A percentile compares a stretch with the other conserved stretches of the same genome.
phyloP scores from a whole-genome alignment of 257 asterid species.

The Solanum clarkiae region DNA sequence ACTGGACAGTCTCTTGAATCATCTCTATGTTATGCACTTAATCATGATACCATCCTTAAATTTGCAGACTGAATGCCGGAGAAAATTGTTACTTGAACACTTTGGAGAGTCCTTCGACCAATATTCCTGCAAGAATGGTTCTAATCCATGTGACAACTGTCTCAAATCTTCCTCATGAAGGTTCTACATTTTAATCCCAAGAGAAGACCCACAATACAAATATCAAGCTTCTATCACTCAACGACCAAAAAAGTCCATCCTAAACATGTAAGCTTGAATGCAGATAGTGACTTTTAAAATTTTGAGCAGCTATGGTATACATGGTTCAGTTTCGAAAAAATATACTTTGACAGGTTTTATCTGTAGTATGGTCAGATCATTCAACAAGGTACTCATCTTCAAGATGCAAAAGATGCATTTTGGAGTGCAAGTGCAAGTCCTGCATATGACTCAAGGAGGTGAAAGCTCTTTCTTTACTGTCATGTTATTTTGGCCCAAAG shows the following conservation, averaged over 20 bases:
- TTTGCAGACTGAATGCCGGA: conserved; percentile 74
- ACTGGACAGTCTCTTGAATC: background rate
- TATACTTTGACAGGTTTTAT: background rate
- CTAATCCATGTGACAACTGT: conserved; percentile 93
- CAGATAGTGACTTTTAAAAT: background rate
- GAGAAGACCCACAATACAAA: background rate
- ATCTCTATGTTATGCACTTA: background rate
- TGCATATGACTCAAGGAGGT: background rate
- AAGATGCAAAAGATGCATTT: background rate
- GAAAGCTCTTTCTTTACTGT: background rate
- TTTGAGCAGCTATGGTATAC: background rate
- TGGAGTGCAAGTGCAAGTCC: background rate
- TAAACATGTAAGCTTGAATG: background rate
- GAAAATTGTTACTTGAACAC: conserved; percentile 67
- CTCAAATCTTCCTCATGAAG: conserved; percentile 40
- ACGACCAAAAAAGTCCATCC: background rate
- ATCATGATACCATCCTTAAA: background rate
- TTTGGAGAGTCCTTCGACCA: conserved; percentile 71
- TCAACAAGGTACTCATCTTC: background rate
- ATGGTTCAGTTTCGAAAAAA: background rate
- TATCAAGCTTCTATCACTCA: background rate
- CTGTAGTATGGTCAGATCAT: background rate
- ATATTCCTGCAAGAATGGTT: conserved; percentile 51
- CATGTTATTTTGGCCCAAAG: background rate
- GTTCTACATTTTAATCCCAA: background rate